These are phyloP conservation scores for Phaeodactylum tricornutum DNA, from an alignment of 108 stramenopile species.

Conservation along the genomic window DNA sequence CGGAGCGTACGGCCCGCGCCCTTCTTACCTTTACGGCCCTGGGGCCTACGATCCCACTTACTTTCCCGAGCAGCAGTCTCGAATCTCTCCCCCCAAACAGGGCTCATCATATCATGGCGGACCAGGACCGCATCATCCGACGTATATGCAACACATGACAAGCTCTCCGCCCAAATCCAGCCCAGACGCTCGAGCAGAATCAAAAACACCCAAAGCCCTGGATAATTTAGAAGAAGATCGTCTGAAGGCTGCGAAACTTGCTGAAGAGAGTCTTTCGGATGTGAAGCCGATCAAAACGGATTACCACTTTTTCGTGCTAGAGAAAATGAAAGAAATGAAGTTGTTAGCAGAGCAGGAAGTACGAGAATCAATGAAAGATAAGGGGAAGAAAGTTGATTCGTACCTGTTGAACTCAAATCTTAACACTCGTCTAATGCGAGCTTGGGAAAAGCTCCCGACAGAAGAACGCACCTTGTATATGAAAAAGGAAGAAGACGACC, in stretches of 20 bases:
- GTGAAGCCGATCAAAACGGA: slow-evolving; percentile 79
- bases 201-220: no score
- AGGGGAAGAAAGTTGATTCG: slow-evolving; percentile 25
- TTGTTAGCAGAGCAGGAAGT: slow-evolving; percentile 40
- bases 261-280: slow-evolving; percentile 23
- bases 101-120: no score
- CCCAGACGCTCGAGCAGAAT: no score
- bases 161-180: no score
- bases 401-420: slow-evolving; percentile 55
- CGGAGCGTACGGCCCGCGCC: no score
- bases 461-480: slow-evolving; percentile 40
- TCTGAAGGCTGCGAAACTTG: slow-evolving; percentile 18
- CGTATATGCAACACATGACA: no score
- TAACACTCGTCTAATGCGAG: slow-evolving; percentile 51
- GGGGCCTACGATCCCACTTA: no score
- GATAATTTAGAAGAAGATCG: slow-evolving; percentile 30
- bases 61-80: no score
- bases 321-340: slow-evolving; percentile 24
- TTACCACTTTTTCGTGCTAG: slow-evolving; percentile 71
- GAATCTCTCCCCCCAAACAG: no score
- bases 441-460: slow-evolving; percentile 51
- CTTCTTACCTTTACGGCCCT: no score
- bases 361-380: slow-evolving; percentile 9
- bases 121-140: no score
- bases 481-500: slow-evolving; percentile 67